Base-by-base conservation (phyloP, 192 early-diverging fungal genomes). In the Coemansia interrupta region DNA sequence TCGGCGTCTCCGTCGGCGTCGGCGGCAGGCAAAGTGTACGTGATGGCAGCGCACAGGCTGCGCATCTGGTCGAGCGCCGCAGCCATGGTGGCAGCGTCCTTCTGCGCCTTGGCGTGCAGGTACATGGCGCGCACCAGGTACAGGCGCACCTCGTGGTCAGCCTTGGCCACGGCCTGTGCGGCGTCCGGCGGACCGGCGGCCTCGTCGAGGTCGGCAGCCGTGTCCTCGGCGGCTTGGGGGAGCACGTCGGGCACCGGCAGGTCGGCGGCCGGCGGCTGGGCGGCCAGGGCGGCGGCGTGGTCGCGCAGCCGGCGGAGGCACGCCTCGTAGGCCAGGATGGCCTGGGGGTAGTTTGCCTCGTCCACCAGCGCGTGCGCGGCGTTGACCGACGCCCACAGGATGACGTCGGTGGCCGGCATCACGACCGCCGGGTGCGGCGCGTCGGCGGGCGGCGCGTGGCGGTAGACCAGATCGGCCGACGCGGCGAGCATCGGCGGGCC, bases 321-420 rank as follows among this genome's bases (percentile, higher is more conserved):
- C 55, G 72, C 83, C 73, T 87, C 86, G 45, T 92, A 92, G 61
- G 86, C 82, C 40, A 70, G 54, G 18, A 79, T 85, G 2, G 92
- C 92, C 58, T 85, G 82, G 56, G 83, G 87, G 61, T 85, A 83
- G 61, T 87, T 87, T 18, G 85, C 89, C 15, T 87, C 69, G 36
- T 92, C 91, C 8, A 88, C 84, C 52, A 82, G 80, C 9, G 84
- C 82, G 56, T 95, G 89, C 1, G 89, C 94, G 39, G 90, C 67
- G 67, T 92, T 94, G 54, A 95, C 58, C 5, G 78, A 71, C 5
- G 83, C 75, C 44, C 63, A 65, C 40, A 83, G 72, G 28, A 85
- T 57, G 36, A 78, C 57, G 24, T 81, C 78, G 17, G 72, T 55
- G 23, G 65, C 28, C 7, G 67, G 65, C 2, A 52, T 45, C 40